Evolutionary conservation across 2,329 filamentous ascomycete genomes (phyloP).

Genomic region (Rosellinia necatrix): DNA sequence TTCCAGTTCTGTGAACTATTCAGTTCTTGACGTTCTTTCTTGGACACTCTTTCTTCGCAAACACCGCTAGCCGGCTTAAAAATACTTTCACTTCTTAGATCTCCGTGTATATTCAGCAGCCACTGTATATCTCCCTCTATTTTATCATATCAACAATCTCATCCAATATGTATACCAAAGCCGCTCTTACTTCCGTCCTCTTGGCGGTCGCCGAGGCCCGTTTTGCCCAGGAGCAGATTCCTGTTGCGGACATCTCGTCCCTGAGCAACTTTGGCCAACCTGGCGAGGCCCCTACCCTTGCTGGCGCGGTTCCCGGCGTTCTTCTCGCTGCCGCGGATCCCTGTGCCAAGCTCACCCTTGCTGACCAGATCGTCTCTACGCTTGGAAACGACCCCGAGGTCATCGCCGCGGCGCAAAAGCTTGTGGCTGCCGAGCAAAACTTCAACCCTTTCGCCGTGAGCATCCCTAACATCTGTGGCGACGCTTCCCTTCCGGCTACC

Average conservation of each 20-base stretch:
- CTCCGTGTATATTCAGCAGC: slow-evolving; percentile 26
- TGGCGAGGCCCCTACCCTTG: slow-evolving; percentile 66
- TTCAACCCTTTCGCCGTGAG: slow-evolving; percentile 69
- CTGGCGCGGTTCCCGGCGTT: slow-evolving; percentile 63
- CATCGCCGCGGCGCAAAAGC: slow-evolving; percentile 63
- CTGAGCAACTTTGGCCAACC: slow-evolving; percentile 60
- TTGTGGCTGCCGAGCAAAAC: slow-evolving; percentile 73
- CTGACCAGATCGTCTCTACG: slow-evolving; percentile 65
- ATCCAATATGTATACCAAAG: slow-evolving; percentile 50
- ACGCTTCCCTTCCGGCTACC: slow-evolving; percentile 65
- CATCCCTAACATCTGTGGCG: slow-evolving; percentile 66
- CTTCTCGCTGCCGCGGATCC: slow-evolving; percentile 68
- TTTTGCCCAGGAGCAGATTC: slow-evolving; percentile 67
- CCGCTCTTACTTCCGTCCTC: slow-evolving; percentile 47
- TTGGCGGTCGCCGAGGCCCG: slow-evolving; percentile 55
- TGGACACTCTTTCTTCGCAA: slow-evolving; percentile 33
- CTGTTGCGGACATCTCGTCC: slow-evolving; percentile 58
- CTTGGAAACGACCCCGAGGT: slow-evolving; percentile 65
- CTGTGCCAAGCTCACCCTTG: slow-evolving; percentile 68
- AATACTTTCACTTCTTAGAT: slow-evolving; percentile 26
- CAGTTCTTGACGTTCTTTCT: slow-evolving; percentile 41
- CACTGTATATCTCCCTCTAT: slow-evolving; percentile 23
- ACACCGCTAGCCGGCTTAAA: slow-evolving; percentile 40
- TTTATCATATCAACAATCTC: slow-evolving; percentile 9
- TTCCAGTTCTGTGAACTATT: slow-evolving; percentile 47